Evolutionary conservation across 83 land plant species (phyloP).

Genomic region (Picea abies): DNA sequence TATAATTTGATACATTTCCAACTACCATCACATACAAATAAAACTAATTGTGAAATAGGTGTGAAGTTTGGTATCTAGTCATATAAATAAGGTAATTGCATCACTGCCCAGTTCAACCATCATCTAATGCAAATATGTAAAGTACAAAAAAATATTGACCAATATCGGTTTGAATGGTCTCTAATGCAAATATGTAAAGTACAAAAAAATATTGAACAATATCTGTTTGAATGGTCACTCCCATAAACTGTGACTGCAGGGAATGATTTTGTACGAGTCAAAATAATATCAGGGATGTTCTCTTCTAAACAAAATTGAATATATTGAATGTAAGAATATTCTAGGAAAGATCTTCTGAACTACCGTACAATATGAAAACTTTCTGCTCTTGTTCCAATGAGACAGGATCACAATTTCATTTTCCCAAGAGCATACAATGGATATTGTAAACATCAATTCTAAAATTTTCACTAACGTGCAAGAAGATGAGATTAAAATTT

Average conservation of each 20-base stretch:
- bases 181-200: not conserved
- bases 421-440: not conserved
- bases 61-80: too few relatives aligned
- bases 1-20: not conserved
- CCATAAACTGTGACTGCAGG: not conserved
- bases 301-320: slow-evolving; percentile 17
- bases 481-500: not conserved
- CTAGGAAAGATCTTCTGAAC: slow-evolving; percentile 4
- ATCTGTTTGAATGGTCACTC: not conserved
- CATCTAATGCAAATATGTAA: not conserved
- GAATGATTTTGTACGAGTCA: not conserved
- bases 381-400: not conserved
- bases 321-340: slow-evolving; percentile 10
- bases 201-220: not conserved
- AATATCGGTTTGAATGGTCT: not conserved
- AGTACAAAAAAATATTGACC: not conserved
- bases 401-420: not conserved
- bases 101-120: not conserved
- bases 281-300: not conserved
- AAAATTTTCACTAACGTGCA: not conserved
- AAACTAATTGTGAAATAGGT: not conserved
- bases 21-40: not conserved
- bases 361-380: not conserved
- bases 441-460: not conserved
- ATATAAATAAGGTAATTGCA: too few relatives aligned